A percentile compares a stretch with the other conserved stretches of the same genome.
Conservation (phyloP, 371 early-diverging fungal species). For the Actinomucor elegans region DNA sequence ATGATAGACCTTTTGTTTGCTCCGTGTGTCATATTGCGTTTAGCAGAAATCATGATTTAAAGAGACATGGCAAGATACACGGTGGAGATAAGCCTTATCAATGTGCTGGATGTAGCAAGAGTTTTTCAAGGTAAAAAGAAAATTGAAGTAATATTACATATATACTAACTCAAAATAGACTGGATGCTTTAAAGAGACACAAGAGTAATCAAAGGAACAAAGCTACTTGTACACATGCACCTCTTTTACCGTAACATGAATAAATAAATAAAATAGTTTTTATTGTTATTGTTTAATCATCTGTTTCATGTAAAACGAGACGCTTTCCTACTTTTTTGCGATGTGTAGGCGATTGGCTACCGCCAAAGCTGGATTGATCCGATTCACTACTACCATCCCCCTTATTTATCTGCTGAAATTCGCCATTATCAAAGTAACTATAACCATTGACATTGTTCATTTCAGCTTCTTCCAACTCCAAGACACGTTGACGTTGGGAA, state of each 20-base stretch:
- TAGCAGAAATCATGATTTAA: conserved; percentile 85
- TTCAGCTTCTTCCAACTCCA: conserved; percentile 43
- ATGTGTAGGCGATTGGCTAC: not conserved
- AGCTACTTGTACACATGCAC: conserved; percentile 8
- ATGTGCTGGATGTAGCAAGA: conserved; percentile 82
- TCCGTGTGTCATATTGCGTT: conserved; percentile 72
- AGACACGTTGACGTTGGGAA: conserved; percentile 41
- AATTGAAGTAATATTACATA: not conserved
- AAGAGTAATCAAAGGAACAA: conserved; percentile 50
- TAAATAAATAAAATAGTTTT: conserved; percentile 2
- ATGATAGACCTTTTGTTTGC: conserved; percentile 80
- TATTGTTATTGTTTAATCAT: conserved; percentile 12
- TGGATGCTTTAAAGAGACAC: conserved; percentile 55
- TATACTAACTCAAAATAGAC: conserved; percentile 13
- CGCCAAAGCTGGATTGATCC: conserved; percentile 2
- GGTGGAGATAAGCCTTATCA: conserved; percentile 80
- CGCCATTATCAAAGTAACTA: conserved; percentile 55
- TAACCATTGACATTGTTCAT: conserved; percentile 37
- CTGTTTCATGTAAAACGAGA: conserved; percentile 34
- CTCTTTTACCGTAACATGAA: conserved; percentile 1
- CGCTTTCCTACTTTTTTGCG: conserved; percentile 42
- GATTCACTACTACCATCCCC: not conserved
- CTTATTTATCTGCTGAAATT: not conserved
- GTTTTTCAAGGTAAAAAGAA: conserved; percentile 58
- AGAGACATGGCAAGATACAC: conserved; percentile 85